phyloP scores from a whole-genome alignment of 306 rosid genomes.

The Canavalia gladiata region DNA sequence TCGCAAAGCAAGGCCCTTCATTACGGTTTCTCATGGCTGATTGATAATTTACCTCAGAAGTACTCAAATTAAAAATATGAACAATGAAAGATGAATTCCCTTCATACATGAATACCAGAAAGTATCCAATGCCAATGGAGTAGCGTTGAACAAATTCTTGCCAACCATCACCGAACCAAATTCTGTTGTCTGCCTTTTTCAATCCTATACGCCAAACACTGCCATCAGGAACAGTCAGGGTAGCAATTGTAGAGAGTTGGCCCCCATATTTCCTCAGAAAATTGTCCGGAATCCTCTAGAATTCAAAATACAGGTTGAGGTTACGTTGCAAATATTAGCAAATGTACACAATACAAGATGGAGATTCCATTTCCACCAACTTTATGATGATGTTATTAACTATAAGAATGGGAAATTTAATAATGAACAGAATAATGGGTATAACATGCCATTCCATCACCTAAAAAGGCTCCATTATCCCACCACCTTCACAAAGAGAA shows the following conservation, averaged over 20 bases:
- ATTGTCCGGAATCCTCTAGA: slow-evolving; percentile 88
- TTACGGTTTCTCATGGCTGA: slow-evolving; percentile 57
- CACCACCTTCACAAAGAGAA: not conserved
- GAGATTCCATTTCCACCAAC: not conserved
- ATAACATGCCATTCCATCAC: not conserved
- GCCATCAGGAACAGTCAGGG: slow-evolving; percentile 80
- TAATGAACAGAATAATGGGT: not conserved
- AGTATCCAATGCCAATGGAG: slow-evolving; percentile 75
- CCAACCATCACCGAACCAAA: slow-evolving; percentile 89
- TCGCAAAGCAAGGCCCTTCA: slow-evolving; percentile 64
- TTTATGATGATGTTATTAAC: not conserved
- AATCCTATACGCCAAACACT: slow-evolving; percentile 76
- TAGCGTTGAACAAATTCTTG: slow-evolving; percentile 80
- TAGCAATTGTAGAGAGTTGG: slow-evolving; percentile 75
- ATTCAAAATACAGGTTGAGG: slow-evolving; percentile 42
- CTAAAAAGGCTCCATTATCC: not conserved
- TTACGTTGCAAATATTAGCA: slow-evolving; percentile 35
- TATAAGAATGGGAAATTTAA: slow-evolving; percentile 12
- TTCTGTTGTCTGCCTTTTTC: slow-evolving; percentile 68
- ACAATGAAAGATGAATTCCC: slow-evolving; percentile 84
- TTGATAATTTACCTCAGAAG: slow-evolving; percentile 84
- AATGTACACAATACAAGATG: slow-evolving; percentile 22
- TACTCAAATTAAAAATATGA: slow-evolving; percentile 73
- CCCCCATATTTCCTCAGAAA: slow-evolving; percentile 75
- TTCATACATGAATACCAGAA: slow-evolving; percentile 81